Evolutionary conservation across 768 basidiomycete species (phyloP).

Genomic region (Cantharellus anzutake): DNA sequence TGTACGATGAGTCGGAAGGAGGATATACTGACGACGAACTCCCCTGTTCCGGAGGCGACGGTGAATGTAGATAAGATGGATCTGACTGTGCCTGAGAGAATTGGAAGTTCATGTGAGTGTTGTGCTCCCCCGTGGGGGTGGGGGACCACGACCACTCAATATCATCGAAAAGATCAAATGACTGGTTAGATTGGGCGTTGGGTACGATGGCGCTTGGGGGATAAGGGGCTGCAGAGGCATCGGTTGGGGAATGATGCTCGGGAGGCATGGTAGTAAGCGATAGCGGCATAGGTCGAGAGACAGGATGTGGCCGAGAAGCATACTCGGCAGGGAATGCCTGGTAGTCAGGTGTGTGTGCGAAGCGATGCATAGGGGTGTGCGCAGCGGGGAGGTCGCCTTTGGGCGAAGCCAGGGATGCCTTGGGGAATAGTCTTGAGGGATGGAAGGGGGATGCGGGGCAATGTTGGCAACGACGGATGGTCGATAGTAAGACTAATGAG

Average conservation of each 20-base stretch:
- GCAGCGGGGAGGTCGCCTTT: no score
- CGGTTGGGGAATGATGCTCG: not conserved
- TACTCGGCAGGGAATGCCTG: not conserved
- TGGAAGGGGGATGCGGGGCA: not conserved
- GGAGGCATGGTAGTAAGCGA: not conserved
- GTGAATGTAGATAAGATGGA: not conserved
- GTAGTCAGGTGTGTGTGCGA: not conserved
- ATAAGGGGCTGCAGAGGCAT: not conserved
- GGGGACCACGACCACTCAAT: not conserved
- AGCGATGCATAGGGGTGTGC: not conserved
- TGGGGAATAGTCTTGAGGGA: no score
- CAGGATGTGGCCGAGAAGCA: not conserved
- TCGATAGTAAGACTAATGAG: not conserved
- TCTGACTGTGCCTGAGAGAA: not conserved
- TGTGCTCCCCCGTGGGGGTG: not conserved
- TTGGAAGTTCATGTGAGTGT: not conserved
- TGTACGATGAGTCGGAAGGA: not conserved
- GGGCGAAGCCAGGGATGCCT: no score
- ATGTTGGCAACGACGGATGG: not conserved
- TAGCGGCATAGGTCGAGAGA: not conserved
- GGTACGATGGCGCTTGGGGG: slow-evolving; percentile 7
- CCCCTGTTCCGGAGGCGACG: not conserved
- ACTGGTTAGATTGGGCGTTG: slow-evolving; percentile 24
- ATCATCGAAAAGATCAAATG: slow-evolving; percentile 8
- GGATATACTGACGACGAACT: not conserved